Percentiles rank a stretch among this genome's conserved stretches.
These are phyloP conservation scores for Volvox reticuliferus DNA, from an alignment of 139 green algal genomes.

Conservation along the genomic window DNA sequence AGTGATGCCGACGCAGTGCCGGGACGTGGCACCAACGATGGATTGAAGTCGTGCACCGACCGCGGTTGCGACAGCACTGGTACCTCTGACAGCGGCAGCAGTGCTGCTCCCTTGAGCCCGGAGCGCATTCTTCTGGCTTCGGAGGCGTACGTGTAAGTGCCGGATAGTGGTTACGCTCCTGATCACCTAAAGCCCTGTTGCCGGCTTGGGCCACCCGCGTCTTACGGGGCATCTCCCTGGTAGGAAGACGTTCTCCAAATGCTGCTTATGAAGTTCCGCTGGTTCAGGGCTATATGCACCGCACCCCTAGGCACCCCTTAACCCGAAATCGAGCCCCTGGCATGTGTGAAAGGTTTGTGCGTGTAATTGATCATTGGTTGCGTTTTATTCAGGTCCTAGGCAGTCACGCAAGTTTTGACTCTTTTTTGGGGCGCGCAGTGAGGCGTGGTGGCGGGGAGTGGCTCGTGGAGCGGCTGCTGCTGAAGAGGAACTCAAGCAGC, in stretches of 20 bases:
- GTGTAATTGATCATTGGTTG: no score
- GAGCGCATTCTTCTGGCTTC: not conserved
- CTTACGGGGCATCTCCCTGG: no score
- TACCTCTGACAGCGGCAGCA: not conserved
- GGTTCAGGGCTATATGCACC: not conserved
- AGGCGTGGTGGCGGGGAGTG: constrained; percentile 41
- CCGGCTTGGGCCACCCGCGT: not conserved
- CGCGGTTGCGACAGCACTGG: not conserved
- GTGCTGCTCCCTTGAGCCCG: not conserved
- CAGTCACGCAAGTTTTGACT: no score
- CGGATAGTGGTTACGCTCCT: not conserved
- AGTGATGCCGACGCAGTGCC: not conserved
- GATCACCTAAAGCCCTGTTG: no score
- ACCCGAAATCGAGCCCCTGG: no score
- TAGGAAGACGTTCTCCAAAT: no score
- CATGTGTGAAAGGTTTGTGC: no score
- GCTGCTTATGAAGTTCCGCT: not conserved
- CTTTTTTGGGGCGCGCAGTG: not conserved
- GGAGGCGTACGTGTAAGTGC: constrained; percentile 37
- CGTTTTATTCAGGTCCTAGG: no score
- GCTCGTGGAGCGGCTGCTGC: constrained; percentile 7
- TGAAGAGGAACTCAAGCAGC: not conserved
- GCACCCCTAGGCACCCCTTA: no score
- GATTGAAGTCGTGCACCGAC: not conserved
- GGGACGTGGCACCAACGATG: not conserved